These are phyloP conservation scores for Chenopodium berlandieri DNA, from an alignment of 148 eudicot genomes.

Conservation along the genomic window DNA sequence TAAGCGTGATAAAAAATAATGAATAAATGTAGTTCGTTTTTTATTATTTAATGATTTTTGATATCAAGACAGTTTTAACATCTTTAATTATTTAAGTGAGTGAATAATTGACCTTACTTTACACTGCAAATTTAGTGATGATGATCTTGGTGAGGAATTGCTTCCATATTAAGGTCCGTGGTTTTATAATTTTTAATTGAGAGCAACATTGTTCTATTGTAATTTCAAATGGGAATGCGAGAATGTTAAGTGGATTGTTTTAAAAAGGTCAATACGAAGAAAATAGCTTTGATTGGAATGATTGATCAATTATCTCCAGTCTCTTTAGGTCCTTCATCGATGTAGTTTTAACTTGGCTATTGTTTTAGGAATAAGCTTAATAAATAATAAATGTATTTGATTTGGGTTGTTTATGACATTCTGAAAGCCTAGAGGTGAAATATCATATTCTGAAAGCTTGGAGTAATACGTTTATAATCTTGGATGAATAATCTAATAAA, in stretches of 20 bases:
- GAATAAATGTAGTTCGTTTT: too few relatives aligned
- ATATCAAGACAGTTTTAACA: background rate
- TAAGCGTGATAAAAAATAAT: too few relatives aligned
- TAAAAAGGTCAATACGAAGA: too few relatives aligned
- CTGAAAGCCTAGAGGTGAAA: too few relatives aligned
- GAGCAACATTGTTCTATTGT: background rate
- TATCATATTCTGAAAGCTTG: too few relatives aligned
- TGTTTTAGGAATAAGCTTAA: too few relatives aligned
- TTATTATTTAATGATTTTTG: background rate
- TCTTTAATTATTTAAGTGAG: background rate
- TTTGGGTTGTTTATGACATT: too few relatives aligned
- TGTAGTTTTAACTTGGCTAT: background rate
- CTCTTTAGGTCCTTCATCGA: background rate
- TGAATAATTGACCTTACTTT: background rate
- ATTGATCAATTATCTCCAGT: too few relatives aligned
- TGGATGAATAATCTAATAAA: too few relatives aligned
- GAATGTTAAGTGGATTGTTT: background rate
- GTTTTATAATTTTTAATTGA: background rate
- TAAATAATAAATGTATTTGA: too few relatives aligned
- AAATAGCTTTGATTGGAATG: too few relatives aligned
- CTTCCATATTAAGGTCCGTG: background rate
- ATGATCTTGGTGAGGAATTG: background rate
- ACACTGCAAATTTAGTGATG: background rate
- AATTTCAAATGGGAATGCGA: conserved; percentile 4
- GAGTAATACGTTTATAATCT: too few relatives aligned